Evolutionary conservation across 768 basidiomycete genomes (phyloP).

Genomic region (Serendipita sp.): DNA sequence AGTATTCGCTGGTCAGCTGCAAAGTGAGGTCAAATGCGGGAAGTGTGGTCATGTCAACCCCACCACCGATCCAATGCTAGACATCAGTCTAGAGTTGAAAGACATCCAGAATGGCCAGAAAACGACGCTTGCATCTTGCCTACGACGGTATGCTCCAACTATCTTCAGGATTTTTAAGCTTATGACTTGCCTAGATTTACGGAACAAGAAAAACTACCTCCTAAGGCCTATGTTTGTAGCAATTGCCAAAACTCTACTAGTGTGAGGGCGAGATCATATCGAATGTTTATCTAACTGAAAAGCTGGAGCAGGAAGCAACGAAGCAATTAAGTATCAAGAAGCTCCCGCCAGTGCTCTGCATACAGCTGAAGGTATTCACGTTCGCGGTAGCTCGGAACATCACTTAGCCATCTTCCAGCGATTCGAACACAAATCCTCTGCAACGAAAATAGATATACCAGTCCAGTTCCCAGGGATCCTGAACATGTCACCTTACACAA

Average conservation of each 20-base stretch:
- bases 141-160: conserved; percentile 39
- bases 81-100: conserved; percentile 74
- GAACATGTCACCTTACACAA: conserved; percentile 81
- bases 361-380: conserved; percentile 73
- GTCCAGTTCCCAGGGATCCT: conserved; percentile 70
- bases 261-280: conserved; percentile 22
- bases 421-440: conserved; percentile 72
- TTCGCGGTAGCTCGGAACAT: background rate
- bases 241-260: conserved; percentile 61
- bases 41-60: conserved; percentile 63
- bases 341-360: conserved; percentile 76
- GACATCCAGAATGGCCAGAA: conserved; percentile 27
- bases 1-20: conserved; percentile 71
- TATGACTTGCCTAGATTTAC: conserved; percentile 42
- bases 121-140: conserved; percentile 49
- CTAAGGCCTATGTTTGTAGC: conserved; percentile 69
- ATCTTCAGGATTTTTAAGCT: background rate
- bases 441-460: conserved; percentile 70
- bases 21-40: conserved; percentile 81
- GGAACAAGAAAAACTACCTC: conserved; percentile 63
- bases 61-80: conserved; percentile 78
- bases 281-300: conserved; percentile 2
- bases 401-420: conserved; percentile 32
- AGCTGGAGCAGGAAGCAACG: conserved; percentile 42
- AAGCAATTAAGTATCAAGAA: conserved; percentile 74